These are phyloP conservation scores for Chlamydomonas sp. DNA, from an alignment of 139 green algal genomes.

Conservation along the genomic window DNA sequence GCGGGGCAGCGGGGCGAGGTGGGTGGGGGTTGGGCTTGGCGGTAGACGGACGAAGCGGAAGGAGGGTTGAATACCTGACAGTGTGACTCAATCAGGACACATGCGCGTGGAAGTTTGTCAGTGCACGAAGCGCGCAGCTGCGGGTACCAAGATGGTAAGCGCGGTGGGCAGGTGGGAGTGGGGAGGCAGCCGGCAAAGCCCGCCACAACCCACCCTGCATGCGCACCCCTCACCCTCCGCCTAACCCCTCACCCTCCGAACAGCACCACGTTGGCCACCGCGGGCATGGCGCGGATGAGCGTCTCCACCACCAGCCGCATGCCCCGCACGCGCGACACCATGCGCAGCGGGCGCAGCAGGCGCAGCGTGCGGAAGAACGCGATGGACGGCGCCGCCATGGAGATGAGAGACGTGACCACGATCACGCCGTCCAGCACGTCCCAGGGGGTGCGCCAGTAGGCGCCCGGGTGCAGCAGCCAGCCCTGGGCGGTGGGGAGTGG, in stretches of 20 bases:
- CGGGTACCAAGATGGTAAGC: too few species aligned
- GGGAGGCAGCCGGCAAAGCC: too few species aligned
- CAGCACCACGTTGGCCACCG: conserved; percentile 49
- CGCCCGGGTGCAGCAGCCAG: conserved; percentile 9
- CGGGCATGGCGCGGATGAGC: conserved; percentile 46
- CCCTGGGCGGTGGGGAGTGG: conserved; percentile 10
- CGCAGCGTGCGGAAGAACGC: conserved; percentile 57
- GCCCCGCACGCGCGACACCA: conserved; percentile 48
- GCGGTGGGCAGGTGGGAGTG: too few species aligned
- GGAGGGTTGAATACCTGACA: too few species aligned
- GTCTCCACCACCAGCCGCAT: conserved; percentile 57
- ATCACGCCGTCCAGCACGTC: conserved; percentile 67
- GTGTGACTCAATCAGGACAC: too few species aligned
- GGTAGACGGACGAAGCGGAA: background rate
- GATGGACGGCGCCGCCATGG: conserved; percentile 17
- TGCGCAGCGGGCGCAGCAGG: conserved; percentile 64
- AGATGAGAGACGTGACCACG: conserved; percentile 36
- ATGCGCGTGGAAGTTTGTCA: too few species aligned
- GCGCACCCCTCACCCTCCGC: background rate
- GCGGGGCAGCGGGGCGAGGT: background rate
- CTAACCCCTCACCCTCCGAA: conserved; percentile 31
- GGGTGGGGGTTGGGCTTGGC: background rate
- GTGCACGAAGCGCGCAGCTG: too few species aligned
- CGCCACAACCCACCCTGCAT: background rate
- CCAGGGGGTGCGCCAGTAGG: conserved; percentile 69